Evolutionary conservation across 495 filamentous ascomycete genomes (phyloP).

Genomic region (Filosporella fistucella): DNA sequence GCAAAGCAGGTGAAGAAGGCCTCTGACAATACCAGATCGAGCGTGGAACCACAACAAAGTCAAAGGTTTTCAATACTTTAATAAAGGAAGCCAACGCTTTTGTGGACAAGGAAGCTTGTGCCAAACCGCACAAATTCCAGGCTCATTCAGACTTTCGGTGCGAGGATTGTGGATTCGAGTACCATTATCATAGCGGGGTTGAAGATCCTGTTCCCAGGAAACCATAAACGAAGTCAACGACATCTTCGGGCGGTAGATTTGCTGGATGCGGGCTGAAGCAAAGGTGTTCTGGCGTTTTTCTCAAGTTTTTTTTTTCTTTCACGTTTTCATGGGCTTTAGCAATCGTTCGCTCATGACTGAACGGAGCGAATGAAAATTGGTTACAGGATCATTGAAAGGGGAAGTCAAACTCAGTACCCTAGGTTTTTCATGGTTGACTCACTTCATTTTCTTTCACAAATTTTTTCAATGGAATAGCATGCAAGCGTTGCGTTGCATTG

Average conservation of each 20-base stretch:
- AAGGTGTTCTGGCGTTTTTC: conserved; percentile 5
- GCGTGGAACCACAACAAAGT: conserved; percentile 6
- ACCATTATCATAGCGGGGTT: no score
- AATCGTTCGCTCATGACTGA: background rate
- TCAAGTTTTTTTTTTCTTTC: background rate
- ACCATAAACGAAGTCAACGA: no score
- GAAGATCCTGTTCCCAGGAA: no score
- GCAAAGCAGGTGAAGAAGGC: conserved; percentile 93
- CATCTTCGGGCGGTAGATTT: no score
- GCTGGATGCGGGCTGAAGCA: conserved; percentile 2
- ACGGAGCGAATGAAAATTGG: background rate
- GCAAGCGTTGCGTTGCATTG: background rate
- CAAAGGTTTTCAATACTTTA: conserved; percentile 2
- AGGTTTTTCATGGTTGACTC: background rate
- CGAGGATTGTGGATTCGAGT: conserved; percentile 7
- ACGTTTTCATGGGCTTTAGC: conserved; percentile 2
- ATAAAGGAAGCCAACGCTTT: conserved; percentile 10
- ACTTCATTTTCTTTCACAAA: background rate
- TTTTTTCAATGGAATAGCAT: background rate
- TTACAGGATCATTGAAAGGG: background rate
- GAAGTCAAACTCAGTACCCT: conserved; percentile 19
- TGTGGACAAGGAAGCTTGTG: conserved; percentile 1
- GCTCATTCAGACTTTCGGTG: no score
- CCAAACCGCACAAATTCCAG: no score
- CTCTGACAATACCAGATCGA: conserved; percentile 31